A percentile compares a stretch with the other conserved stretches of the same genome.
Evolutionary conservation across 139 green algal species (phyloP).

Genomic region (Parachlorella kessleri): DNA sequence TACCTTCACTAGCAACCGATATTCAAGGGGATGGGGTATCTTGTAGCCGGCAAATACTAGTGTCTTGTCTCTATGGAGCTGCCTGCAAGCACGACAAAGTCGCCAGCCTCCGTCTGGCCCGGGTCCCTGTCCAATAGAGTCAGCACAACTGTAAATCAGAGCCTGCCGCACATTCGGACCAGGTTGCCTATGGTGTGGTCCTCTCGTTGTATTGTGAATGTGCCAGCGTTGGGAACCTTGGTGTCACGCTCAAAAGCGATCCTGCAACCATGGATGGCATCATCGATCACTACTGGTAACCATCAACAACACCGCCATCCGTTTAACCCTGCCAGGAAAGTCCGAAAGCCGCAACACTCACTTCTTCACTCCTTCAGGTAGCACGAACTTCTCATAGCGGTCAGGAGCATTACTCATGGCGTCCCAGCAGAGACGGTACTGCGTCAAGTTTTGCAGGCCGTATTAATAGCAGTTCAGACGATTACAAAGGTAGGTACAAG

Average conservation of each 20-base stretch:
- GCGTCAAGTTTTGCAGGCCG: background rate
- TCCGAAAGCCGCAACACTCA: no score
- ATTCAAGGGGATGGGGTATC: slow-evolving; percentile 92
- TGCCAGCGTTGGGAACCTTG: slow-evolving; percentile 87
- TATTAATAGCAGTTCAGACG: no score
- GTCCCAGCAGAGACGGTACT: no score
- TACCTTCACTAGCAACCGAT: slow-evolving; percentile 86
- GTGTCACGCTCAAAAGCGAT: slow-evolving; percentile 81
- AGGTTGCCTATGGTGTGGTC: slow-evolving; percentile 97
- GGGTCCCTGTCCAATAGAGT: no score
- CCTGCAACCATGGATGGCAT: slow-evolving; percentile 41
- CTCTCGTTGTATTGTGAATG: slow-evolving; percentile 86
- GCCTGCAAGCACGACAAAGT: slow-evolving; percentile 41
- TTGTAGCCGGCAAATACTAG: slow-evolving; percentile 95
- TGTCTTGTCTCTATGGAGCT: slow-evolving; percentile 66
- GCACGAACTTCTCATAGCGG: slow-evolving; percentile 90
- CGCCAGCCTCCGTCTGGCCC: no score
- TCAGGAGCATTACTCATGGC: slow-evolving; percentile 64
- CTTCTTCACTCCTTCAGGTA: slow-evolving; percentile 85
- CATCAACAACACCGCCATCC: no score
- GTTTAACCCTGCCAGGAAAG: no score
- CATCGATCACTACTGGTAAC: no score
- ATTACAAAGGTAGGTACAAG: no score
- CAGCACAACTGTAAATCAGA: background rate
- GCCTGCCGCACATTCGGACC: slow-evolving; percentile 67